Conservation (phyloP, 169 alveolate genomes). For the Theileria orientalis region DNA sequence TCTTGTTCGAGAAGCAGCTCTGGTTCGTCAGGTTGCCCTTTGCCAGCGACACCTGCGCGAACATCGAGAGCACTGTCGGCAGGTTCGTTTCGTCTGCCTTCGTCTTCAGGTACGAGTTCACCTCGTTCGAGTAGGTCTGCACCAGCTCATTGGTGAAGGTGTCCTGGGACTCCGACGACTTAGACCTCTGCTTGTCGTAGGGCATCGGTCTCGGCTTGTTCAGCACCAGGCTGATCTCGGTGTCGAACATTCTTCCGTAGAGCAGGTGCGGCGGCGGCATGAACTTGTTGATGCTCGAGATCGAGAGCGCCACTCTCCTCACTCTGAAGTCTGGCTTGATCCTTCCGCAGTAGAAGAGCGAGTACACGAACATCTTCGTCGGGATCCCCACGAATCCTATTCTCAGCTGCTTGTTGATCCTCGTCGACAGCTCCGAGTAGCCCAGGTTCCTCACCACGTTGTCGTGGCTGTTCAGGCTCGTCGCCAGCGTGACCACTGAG, state of each 20-base stretch:
- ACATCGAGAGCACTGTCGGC: constrained; percentile 32
- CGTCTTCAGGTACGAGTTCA: constrained; percentile 9
- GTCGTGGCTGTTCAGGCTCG: constrained; percentile 1
- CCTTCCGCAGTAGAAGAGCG: constrained; percentile 60
- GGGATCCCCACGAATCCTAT: constrained; percentile 63
- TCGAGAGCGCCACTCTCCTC: constrained; percentile 53
- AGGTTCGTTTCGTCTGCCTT: constrained; percentile 19
- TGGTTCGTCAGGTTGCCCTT: constrained; percentile 28
- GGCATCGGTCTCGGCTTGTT: constrained; percentile 26
- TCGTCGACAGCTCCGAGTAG: constrained; percentile 47
- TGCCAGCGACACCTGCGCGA: constrained; percentile 22
- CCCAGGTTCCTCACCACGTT: constrained; percentile 21
- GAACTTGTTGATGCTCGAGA: constrained; percentile 36
- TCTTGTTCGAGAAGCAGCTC: constrained; percentile 16
- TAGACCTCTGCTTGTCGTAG: constrained; percentile 27
- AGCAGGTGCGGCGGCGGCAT: constrained; percentile 45
- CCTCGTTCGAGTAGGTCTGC: constrained; percentile 31
- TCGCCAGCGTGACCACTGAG: constrained; percentile 12
- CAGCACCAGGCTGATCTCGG: constrained; percentile 17
- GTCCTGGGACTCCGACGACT: constrained; percentile 41
- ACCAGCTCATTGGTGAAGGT: constrained; percentile 19
- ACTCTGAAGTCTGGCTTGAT: constrained; percentile 51
- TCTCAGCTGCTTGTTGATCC: constrained; percentile 59
- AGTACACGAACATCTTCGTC: constrained; percentile 60
- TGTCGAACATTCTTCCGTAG: constrained; percentile 48